Percentiles rank a stretch among this genome's conserved stretches.
These are phyloP conservation scores for Psilocybe cyanescens DNA, from an alignment of 768 basidiomycete genomes.

Conservation along the genomic window DNA sequence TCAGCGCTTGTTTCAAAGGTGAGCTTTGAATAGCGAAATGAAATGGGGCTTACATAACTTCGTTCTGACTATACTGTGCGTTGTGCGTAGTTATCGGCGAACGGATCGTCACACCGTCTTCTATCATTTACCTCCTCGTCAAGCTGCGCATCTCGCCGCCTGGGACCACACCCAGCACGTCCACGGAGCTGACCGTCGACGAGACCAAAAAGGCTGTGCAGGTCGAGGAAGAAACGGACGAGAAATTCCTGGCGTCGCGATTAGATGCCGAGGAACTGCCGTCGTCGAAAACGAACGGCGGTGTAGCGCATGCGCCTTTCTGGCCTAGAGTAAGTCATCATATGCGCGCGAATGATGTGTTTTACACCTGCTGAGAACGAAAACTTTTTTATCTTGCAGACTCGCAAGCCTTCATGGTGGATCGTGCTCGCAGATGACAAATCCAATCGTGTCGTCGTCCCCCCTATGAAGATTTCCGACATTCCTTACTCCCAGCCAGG, in stretches of 20 bases:
- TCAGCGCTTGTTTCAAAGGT: conserved; percentile 89
- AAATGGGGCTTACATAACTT: background rate
- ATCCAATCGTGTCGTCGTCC: conserved; percentile 82
- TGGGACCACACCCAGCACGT: conserved; percentile 29
- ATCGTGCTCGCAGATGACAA: conserved; percentile 88
- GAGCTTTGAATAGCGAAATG: conserved; percentile 14
- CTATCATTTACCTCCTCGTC: conserved; percentile 85
- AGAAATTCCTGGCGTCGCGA: conserved; percentile 67
- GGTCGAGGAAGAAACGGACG: conserved; percentile 64
- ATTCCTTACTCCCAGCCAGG: conserved; percentile 64
- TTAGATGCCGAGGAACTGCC: conserved; percentile 65
- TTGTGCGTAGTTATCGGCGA: conserved; percentile 80
- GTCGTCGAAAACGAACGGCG: conserved; percentile 41
- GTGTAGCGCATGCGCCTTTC: conserved; percentile 83
- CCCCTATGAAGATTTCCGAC: conserved; percentile 83
- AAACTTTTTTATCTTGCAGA: conserved; percentile 40
- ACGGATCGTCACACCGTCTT: conserved; percentile 81
- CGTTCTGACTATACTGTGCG: background rate
- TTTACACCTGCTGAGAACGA: background rate
- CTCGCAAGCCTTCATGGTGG: conserved; percentile 93
- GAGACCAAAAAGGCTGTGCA: conserved; percentile 51
- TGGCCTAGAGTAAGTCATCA: conserved; percentile 79
- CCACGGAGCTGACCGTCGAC: conserved; percentile 47
- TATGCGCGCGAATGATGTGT: background rate
- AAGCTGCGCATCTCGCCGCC: conserved; percentile 79